These are phyloP conservation scores for Entophlyctis helioformis DNA, from an alignment of 192 early-diverging fungal species.

Conservation along the genomic window DNA sequence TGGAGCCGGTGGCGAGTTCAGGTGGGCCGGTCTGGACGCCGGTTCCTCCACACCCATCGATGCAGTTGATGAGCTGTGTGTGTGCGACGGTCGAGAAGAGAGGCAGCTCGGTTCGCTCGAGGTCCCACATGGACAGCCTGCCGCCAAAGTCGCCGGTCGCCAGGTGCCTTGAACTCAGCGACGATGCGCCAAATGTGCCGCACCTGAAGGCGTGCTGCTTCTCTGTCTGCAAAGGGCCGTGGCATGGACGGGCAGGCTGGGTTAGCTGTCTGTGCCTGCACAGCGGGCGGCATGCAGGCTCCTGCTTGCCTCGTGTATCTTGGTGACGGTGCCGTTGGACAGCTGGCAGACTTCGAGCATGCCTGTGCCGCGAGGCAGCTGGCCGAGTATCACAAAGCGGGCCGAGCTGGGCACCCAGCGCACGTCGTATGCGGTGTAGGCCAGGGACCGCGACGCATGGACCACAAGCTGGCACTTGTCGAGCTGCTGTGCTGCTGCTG, in stretches of 20 bases:
- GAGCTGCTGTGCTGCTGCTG: too few species aligned
- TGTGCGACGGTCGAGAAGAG: slow-evolving; percentile 46
- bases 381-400: slow-evolving; percentile 50
- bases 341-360: slow-evolving; percentile 45
- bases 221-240: slow-evolving; percentile 38
- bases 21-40: slow-evolving; percentile 29
- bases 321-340: slow-evolving; percentile 28
- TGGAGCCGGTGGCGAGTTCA: slow-evolving; percentile 55
- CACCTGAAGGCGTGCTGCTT: slow-evolving; percentile 38
- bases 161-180: slow-evolving; percentile 33
- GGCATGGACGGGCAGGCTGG: too few species aligned
- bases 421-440: slow-evolving; percentile 42
- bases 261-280: too few species aligned
- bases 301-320: slow-evolving; percentile 27
- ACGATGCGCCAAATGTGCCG: slow-evolving; percentile 43
- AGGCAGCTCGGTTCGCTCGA: slow-evolving; percentile 43
- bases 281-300: too few species aligned
- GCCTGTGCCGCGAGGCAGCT: slow-evolving; percentile 43
- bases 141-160: slow-evolving; percentile 64
- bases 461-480: slow-evolving; percentile 39
- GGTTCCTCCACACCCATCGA: slow-evolving; percentile 46
- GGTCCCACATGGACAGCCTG: slow-evolving; percentile 43
- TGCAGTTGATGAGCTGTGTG: slow-evolving; percentile 53
- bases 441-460: slow-evolving; percentile 27
- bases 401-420: slow-evolving; percentile 58